Conservation (phyloP, 2,329 filamentous ascomycete species). For the Botryosphaeria dothidea region DNA sequence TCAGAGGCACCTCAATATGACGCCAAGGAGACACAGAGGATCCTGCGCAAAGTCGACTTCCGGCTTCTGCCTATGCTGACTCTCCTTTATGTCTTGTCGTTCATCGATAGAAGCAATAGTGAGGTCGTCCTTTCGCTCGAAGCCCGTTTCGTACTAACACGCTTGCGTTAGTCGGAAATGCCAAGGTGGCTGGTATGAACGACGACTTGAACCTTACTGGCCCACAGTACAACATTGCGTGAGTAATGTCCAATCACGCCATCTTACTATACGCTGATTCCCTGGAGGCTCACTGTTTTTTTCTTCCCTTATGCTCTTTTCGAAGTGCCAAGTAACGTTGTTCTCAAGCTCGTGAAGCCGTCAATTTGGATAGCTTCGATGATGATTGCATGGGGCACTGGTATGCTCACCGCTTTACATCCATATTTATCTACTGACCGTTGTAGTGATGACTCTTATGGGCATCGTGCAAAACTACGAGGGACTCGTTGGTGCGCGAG, state of each 20-base stretch:
- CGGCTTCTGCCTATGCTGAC: background rate
- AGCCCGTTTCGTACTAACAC: background rate
- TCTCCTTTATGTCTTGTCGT: conserved; percentile 36
- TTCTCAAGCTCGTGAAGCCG: conserved; percentile 56
- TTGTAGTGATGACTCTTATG: conserved; percentile 45
- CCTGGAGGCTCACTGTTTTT: background rate
- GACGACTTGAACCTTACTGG: conserved; percentile 37
- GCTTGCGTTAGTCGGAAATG: conserved; percentile 43
- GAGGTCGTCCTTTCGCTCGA: background rate
- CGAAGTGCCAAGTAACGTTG: conserved; percentile 55
- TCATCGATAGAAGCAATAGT: conserved; percentile 41
- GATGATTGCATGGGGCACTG: conserved; percentile 45
- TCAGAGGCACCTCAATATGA: background rate
- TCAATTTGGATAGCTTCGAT: conserved; percentile 35
- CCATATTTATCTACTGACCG: no score
- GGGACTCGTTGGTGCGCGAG: conserved; percentile 49
- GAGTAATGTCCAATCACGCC: background rate
- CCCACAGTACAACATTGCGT: conserved; percentile 63
- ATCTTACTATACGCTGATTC: background rate
- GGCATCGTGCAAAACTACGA: conserved; percentile 49
- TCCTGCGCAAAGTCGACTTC: background rate
- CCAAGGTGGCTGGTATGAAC: conserved; percentile 33
- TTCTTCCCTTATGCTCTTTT: conserved; percentile 23
- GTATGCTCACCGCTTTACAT: background rate
- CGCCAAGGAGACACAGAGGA: background rate